Base-by-base conservation (phyloP, 495 filamentous ascomycete species). In the Xanthoparmelia taractica region DNA sequence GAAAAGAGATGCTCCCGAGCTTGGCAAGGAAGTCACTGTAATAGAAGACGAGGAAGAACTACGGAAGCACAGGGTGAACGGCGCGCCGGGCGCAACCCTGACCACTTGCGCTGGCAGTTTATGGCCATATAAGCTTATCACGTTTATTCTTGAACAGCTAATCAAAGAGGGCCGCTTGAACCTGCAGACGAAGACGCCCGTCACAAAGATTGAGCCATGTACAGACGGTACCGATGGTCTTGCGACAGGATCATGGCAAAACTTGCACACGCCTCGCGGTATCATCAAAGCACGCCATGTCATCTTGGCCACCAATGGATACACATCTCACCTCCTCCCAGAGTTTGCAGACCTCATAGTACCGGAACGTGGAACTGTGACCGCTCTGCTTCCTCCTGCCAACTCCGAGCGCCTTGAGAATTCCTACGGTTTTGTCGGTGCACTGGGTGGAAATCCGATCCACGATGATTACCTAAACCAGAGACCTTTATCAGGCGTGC, bases 61-160 rank as follows among this genome's bases (percentile, higher is more conserved):
- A 52, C 60, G 52, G 36, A 62, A 73, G 38, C 74, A 77, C 48
- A 69, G 73, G 11, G 73, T 85, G 36, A 70, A 76, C 4, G 68
- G 66, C 13, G 82, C 80, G 33, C 63, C 69, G 1, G 79, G 79
- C 0, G 71, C 79, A 6, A 72, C 73, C 2, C 33, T 84, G 0
- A 72, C 76, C 2, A 68, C 73, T 1, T 72, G 73, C 3, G 82
- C 81, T 1, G 81, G 75, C 0, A 77, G 78, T 20, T 60, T 85
- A 1, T 95, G 89, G 90, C 91, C 91, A 0, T 95, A 94, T 69
- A 91, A 90, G 69, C 81, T 92, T 23, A 84, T 94, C 11, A 77
- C 85, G 0, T 82, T 80, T 57, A 72, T 91, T 0, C 74, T 95
- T 2, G 82, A 85, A 65, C 73, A 73, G 4, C 76, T 89, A 0